Conservation (phyloP, 2,329 filamentous ascomycete species). For the Metarhizium anisopliae region DNA sequence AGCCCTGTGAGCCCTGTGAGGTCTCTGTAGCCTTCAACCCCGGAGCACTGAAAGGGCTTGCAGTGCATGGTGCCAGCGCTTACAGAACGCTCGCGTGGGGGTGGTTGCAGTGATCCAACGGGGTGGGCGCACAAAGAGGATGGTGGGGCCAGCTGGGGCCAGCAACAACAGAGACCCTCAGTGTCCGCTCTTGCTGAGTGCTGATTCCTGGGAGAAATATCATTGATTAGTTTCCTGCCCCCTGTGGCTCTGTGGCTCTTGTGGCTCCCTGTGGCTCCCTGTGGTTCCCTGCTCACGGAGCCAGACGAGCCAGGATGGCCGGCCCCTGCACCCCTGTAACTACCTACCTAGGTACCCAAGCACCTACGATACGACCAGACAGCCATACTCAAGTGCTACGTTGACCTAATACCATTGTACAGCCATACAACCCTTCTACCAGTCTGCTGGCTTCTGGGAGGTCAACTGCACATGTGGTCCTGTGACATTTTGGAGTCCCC, state of each 20-base stretch:
- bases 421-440: not conserved
- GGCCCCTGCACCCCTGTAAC: slow-evolving; percentile 11
- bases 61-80: not conserved
- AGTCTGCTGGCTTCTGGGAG: not conserved
- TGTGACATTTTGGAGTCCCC: not conserved
- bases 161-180: not conserved
- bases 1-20: not conserved
- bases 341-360: not conserved
- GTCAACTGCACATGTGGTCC: not conserved
- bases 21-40: not conserved
- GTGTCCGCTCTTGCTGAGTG: not conserved
- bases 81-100: not conserved
- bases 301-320: slow-evolving; percentile 2
- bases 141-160: not conserved
- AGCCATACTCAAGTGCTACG: too few species aligned
- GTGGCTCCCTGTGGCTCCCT: not conserved
- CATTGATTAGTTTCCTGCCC: not conserved
- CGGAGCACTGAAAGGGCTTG: too few species aligned
- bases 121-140: not conserved
- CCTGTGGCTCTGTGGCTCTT: not conserved
- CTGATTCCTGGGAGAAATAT: slow-evolving; percentile 4
- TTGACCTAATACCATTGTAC: not conserved
- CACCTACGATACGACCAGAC: too few species aligned
- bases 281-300: not conserved
- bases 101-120: slow-evolving; percentile 1